Conservation (phyloP, 257 asterid species). For the Salvia splendens region DNA sequence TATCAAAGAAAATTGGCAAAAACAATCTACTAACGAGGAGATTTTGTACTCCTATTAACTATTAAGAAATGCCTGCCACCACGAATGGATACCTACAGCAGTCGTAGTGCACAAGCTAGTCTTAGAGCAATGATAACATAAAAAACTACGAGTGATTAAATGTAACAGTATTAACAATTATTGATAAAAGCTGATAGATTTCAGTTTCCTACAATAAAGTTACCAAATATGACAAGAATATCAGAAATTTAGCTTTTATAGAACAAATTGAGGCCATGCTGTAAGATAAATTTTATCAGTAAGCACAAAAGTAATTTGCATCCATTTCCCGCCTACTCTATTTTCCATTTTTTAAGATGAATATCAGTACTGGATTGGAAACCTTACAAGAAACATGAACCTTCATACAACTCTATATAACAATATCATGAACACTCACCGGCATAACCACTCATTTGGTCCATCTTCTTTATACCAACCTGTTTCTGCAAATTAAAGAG, state of each 20-base stretch:
- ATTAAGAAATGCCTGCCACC: slow-evolving; percentile 7
- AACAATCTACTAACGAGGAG: background rate
- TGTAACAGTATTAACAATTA: background rate
- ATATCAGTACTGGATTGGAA: background rate
- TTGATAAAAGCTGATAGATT: background rate
- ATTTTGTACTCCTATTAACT: background rate
- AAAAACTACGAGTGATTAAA: background rate
- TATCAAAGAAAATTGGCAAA: background rate
- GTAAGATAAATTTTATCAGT: slow-evolving; percentile 14
- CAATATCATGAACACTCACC: slow-evolving; percentile 57
- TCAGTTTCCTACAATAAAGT: slow-evolving; percentile 9
- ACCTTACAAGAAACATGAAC: slow-evolving; percentile 11
- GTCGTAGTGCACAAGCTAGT: slow-evolving; percentile 23
- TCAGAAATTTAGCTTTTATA: background rate
- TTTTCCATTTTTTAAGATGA: background rate
- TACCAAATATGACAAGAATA: slow-evolving; percentile 4
- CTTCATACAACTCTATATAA: background rate
- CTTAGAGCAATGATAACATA: slow-evolving; percentile 13
- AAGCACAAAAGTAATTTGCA: slow-evolving; percentile 19
- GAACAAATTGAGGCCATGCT: slow-evolving; percentile 8
- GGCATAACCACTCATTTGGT: slow-evolving; percentile 50
- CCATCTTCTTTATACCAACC: slow-evolving; percentile 66
- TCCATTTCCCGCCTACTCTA: background rate
- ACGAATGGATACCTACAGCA: background rate
- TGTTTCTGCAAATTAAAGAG: slow-evolving; percentile 61